Conservation (phyloP, 352 stramenopile species). For the Phytophthora capsici region DNA sequence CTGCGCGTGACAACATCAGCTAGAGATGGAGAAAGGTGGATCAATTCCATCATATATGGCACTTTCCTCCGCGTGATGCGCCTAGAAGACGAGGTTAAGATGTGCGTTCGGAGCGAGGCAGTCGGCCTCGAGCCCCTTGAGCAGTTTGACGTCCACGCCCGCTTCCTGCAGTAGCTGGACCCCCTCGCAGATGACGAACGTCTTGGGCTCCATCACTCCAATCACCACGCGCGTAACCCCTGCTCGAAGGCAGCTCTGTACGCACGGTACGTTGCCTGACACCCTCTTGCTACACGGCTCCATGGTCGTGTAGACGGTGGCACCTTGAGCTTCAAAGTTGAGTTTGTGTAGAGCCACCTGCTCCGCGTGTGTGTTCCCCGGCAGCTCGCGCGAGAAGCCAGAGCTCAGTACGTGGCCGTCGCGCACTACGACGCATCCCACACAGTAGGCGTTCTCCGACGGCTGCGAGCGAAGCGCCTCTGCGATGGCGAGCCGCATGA, state of each 20-base stretch:
- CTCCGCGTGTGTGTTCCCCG: conserved; percentile 90
- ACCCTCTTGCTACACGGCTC: conserved; percentile 88
- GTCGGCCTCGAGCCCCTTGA: conserved; percentile 74
- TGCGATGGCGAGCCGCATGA: conserved; percentile 84
- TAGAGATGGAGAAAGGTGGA: neutral
- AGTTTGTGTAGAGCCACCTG: conserved; percentile 88
- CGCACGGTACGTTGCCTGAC: conserved; percentile 86
- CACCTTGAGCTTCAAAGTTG: conserved; percentile 59
- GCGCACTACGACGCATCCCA: conserved; percentile 79
- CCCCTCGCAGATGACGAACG: conserved; percentile 87
- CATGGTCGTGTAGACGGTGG: conserved; percentile 92
- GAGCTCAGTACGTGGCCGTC: conserved; percentile 64
- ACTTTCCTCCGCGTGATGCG: neutral
- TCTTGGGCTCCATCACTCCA: conserved; percentile 87
- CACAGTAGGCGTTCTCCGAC: conserved; percentile 81
- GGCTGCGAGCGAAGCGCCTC: conserved; percentile 79
- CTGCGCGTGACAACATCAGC: neutral
- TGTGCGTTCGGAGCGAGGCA: conserved; percentile 80
- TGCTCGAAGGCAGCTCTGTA: conserved; percentile 78
- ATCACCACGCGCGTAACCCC: conserved; percentile 77
- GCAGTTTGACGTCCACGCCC: conserved; percentile 73
- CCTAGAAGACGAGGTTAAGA: conserved; percentile 65
- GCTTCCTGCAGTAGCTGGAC: conserved; percentile 72
- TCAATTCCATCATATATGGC: neutral
- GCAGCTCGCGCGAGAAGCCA: conserved; percentile 86